Evolutionary conservation across 805 yeast genomes (phyloP).

Genomic region (Cyberlindnera meyerae): DNA sequence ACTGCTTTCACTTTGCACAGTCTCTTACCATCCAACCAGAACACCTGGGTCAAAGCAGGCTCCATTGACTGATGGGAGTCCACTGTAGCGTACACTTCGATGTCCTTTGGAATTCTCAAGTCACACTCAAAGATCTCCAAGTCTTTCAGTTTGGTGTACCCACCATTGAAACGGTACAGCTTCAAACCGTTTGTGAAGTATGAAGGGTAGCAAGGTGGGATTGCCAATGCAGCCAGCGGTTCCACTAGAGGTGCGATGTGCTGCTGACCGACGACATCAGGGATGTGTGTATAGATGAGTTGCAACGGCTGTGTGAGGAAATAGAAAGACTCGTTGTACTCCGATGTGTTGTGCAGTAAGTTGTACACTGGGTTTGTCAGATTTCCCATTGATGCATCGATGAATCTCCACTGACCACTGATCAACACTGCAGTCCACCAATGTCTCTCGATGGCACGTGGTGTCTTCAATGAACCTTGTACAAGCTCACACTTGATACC

Average conservation of each 20-base stretch:
- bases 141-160: constrained; percentile 67
- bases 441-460: constrained; percentile 71
- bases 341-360: constrained; percentile 30
- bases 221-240: constrained; percentile 65
- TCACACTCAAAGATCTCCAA: constrained; percentile 78
- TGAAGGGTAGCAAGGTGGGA: constrained; percentile 86
- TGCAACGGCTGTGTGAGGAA: constrained; percentile 75
- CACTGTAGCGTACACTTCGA: constrained; percentile 62
- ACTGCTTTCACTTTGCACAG: constrained; percentile 75
- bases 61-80: constrained; percentile 38
- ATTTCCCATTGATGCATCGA: constrained; percentile 70
- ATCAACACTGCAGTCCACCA: constrained; percentile 81
- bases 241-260: constrained; percentile 84
- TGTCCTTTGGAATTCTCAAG: constrained; percentile 60
- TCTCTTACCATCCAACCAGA: constrained; percentile 61
- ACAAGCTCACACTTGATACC: constrained; percentile 73
- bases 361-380: constrained; percentile 46
- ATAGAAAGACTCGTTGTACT: constrained; percentile 47
- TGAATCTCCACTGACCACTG: constrained; percentile 71
- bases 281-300: constrained; percentile 81
- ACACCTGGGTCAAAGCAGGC: constrained; percentile 74
- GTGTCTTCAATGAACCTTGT: constrained; percentile 78
- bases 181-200: constrained; percentile 57
- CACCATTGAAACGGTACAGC: constrained; percentile 68
- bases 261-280: constrained; percentile 72